phyloP scores from a whole-genome alignment of 164 flowering plant genomes.

The Cinnamomum chago region DNA sequence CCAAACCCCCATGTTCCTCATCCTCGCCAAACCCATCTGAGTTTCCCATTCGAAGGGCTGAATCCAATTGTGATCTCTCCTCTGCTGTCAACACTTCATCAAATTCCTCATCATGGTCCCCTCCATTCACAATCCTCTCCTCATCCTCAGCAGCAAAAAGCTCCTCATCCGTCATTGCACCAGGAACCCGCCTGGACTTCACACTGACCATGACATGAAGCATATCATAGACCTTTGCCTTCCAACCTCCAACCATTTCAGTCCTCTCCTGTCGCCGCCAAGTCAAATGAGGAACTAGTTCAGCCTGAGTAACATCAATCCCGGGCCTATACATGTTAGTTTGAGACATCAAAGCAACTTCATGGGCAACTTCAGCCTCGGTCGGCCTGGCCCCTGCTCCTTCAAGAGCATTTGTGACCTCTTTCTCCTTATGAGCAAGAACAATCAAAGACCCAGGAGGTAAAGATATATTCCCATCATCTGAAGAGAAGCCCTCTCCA shows the following conservation, averaged over 20 bases:
- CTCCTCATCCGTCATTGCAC: slow-evolving; percentile 99
- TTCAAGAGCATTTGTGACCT: slow-evolving; percentile 91
- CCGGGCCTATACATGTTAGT: slow-evolving; percentile 99
- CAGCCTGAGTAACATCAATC: slow-evolving; percentile 98
- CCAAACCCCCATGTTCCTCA: slow-evolving; percentile 47
- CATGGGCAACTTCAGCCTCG: slow-evolving; percentile 95
- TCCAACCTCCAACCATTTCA: slow-evolving; percentile 95
- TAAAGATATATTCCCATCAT: slow-evolving; percentile 54
- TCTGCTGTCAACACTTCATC: slow-evolving; percentile 88
- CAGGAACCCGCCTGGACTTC: slow-evolving; percentile 95
- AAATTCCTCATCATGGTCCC: slow-evolving; percentile 53
- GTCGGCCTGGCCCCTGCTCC: slow-evolving; percentile 93
- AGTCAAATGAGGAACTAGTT: slow-evolving; percentile 82
- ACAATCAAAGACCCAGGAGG: slow-evolving; percentile 87
- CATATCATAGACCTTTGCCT: slow-evolving; percentile 95
- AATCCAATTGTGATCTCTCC: slow-evolving; percentile 83
- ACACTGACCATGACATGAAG: slow-evolving; percentile 97
- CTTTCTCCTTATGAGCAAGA: slow-evolving; percentile 94
- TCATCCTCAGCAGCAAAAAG: slow-evolving; percentile 86
- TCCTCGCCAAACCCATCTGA: slow-evolving; percentile 59
- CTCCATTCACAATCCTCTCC: slow-evolving; percentile 57
- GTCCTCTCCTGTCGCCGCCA: slow-evolving; percentile 98
- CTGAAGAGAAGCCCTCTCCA: slow-evolving; percentile 79
- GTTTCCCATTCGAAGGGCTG: slow-evolving; percentile 74
- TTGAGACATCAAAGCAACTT: slow-evolving; percentile 95